Conservation (phyloP, 2,329 filamentous ascomycete genomes). For the Colletotrichum coccodes region DNA sequence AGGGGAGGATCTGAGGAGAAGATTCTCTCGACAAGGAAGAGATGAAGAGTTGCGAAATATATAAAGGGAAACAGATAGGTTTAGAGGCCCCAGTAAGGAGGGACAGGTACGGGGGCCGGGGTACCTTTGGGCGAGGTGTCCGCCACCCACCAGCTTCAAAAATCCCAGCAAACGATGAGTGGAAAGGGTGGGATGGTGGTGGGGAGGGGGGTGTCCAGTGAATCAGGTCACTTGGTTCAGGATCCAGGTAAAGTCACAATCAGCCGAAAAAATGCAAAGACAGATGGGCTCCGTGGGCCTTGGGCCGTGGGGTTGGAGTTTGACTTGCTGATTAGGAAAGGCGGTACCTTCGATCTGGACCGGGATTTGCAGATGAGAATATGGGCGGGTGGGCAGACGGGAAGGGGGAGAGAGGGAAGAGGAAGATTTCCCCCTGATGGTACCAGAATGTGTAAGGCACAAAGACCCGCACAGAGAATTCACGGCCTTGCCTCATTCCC, state of each 20-base stretch:
- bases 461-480: background rate
- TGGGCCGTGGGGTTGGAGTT: constrained; percentile 21
- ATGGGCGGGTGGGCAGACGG: constrained; percentile 13
- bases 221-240: constrained; percentile 24
- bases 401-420: constrained; percentile 1
- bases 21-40: background rate
- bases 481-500: background rate
- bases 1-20: constrained; percentile 7
- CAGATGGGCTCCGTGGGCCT: constrained; percentile 20
- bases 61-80: constrained; percentile 26
- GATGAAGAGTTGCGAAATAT: constrained; percentile 23
- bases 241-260: constrained; percentile 19
- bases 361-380: constrained; percentile 16
- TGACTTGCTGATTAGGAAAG: constrained; percentile 16
- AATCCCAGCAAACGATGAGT: constrained; percentile 34
- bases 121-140: constrained; percentile 33
- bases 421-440: constrained; percentile 12
- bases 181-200: constrained; percentile 29
- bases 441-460: background rate
- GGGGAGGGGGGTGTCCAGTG: constrained; percentile 26
- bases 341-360: constrained; percentile 21
- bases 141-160: constrained; percentile 31
- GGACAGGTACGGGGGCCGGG: constrained; percentile 29
- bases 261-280: constrained; percentile 19
- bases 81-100: constrained; percentile 24